phyloP scores from a whole-genome alignment of 208 protist genomes.

The Novymonas esmeraldas region DNA sequence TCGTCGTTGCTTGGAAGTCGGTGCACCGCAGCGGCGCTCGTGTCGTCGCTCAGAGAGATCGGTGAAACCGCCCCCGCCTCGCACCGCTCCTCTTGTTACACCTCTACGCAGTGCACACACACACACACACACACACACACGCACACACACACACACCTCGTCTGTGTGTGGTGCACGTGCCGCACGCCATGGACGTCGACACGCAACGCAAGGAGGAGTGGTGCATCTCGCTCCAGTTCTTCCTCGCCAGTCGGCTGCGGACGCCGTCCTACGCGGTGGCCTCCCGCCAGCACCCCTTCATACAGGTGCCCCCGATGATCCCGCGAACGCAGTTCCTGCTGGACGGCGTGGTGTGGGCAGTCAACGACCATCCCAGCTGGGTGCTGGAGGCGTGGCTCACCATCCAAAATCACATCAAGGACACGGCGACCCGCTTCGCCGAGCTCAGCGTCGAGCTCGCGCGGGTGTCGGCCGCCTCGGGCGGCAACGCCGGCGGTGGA shows the following conservation, averaged over 20 bases:
- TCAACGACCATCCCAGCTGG: slow-evolving; percentile 66
- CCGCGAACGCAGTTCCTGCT: slow-evolving; percentile 76
- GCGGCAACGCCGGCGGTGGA: too few relatives aligned
- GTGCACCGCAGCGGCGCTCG: too few relatives aligned
- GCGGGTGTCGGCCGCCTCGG: not conserved
- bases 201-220: slow-evolving; percentile 57
- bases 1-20: too few relatives aligned
- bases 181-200: slow-evolving; percentile 33
- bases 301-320: slow-evolving; percentile 51
- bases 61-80: too few relatives aligned
- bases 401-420: slow-evolving; percentile 65
- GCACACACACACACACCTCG: not conserved
- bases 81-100: too few relatives aligned
- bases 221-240: slow-evolving; percentile 58
- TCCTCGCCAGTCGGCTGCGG: slow-evolving; percentile 55
- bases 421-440: slow-evolving; percentile 43
- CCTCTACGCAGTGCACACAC: not conserved
- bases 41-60: too few relatives aligned
- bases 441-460: slow-evolving; percentile 40
- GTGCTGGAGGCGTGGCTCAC: slow-evolving; percentile 57
- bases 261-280: slow-evolving; percentile 51
- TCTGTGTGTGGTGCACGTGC: too few relatives aligned
- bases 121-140: not conserved
- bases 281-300: slow-evolving; percentile 31
- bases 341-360: slow-evolving; percentile 75